A percentile compares a stretch with the other conserved stretches of the same genome.
phyloP scores from a whole-genome alignment of 164 flowering plant genomes.

The Berberis thunbergii region DNA sequence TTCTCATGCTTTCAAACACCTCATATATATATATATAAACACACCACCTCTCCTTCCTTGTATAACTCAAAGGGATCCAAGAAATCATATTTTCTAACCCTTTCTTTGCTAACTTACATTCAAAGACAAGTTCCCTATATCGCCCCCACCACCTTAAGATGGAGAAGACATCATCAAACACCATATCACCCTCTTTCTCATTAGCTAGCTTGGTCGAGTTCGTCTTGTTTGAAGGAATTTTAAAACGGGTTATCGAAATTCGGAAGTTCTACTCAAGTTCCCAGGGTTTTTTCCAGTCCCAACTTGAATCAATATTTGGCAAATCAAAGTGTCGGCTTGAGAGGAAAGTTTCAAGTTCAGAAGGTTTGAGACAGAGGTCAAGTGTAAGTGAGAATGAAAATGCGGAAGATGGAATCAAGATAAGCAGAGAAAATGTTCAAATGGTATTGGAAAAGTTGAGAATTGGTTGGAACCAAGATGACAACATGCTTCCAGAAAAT shows the following conservation, averaged over 20 bases:
- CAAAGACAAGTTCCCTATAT: background rate
- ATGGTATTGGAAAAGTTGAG: slow-evolving; percentile 28
- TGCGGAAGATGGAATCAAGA: slow-evolving; percentile 10
- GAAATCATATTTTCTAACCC: too few relatives aligned
- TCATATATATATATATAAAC: too few relatives aligned
- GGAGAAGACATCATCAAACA: slow-evolving; percentile 10
- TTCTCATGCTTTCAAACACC: too few relatives aligned
- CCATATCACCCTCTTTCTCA: slow-evolving; percentile 1
- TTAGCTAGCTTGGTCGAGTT: background rate
- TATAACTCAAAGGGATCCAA: too few relatives aligned
- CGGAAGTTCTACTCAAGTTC: slow-evolving; percentile 7
- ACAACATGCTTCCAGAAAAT: slow-evolving; percentile 11
- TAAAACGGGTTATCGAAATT: slow-evolving; percentile 1
- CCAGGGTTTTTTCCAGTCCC: slow-evolving; percentile 1
- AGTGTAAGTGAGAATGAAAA: background rate
- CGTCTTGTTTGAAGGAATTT: slow-evolving; percentile 4
- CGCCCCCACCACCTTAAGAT: background rate
- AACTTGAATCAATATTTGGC: background rate
- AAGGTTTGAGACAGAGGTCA: slow-evolving; percentile 1
- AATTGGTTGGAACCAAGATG: slow-evolving; percentile 6
- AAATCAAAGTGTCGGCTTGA: slow-evolving; percentile 5
- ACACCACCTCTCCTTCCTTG: too few relatives aligned
- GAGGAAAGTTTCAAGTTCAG: slow-evolving; percentile 1
- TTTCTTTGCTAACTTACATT: background rate
- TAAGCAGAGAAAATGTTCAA: slow-evolving; percentile 20